Base-by-base conservation (phyloP, 371 early-diverging fungal species). In the Smittium mucronatum region DNA sequence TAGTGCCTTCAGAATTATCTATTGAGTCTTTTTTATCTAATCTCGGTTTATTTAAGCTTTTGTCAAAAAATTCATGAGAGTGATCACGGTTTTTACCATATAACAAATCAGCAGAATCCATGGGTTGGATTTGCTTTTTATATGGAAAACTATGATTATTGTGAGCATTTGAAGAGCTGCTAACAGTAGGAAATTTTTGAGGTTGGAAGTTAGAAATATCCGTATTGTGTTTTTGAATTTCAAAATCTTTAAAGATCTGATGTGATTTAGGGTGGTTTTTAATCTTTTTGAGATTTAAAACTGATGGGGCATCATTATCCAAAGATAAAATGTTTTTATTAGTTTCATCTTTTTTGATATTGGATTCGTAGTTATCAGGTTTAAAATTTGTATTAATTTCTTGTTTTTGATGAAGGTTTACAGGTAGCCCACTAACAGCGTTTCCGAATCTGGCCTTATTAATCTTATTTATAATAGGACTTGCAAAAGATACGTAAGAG, bases 381-480 rank as follows among this genome's bases (percentile, higher is more conserved):
- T 47, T 47, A n/a, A n/a, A n/a, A n/a, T n/a, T n/a, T n/a, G n/a
- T n/a, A n/a, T n/a, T n/a, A n/a, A n/a, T n/a, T n/a, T n/a, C n/a
- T 11, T 47, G 5, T 47, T 47, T 5, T 21, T 47, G 11, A 11
- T 5, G 5, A 47, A 21, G 21, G 21, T 47, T 47, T 11, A 21
- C 21, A 11, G 47, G 47, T 11, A 21, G 21, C 5, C 11, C 5
- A 21, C 47, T 47, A 21, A 47, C 11, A 47, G 11, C 21, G 47
- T 47, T 47, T 47, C 47, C 47, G 47, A 47, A n/a, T 59, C 59
- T 59, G 26, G 59, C 59, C 2, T 26, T 2, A 26, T 59, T 59
- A 59, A 59, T 59, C 26, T 59, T 59, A 28, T 59, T 59, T n/a
- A 59, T 59, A 28, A 28, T 59, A 28, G 59, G 59, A 28, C 59